A percentile compares a stretch with the other conserved stretches of the same genome.
These are phyloP conservation scores for Amanita molliuscula DNA, from an alignment of 768 basidiomycete species.

Conservation along the genomic window DNA sequence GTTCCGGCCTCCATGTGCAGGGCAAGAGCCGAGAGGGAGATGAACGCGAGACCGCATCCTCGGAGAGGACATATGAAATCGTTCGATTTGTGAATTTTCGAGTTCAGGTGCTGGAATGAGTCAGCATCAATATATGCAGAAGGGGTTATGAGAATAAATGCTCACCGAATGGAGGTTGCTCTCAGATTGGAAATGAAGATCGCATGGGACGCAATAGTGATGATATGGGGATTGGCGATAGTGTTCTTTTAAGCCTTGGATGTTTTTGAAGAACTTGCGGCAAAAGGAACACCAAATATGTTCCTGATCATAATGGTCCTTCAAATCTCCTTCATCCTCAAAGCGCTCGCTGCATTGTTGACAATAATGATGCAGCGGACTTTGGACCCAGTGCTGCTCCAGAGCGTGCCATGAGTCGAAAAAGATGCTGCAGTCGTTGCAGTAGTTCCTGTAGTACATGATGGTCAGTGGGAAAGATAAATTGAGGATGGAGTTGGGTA, in stretches of 20 bases:
- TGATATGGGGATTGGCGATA: conserved; percentile 26
- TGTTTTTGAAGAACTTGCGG: conserved; percentile 28
- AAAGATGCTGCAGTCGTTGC: conserved; percentile 34
- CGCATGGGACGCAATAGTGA: conserved; percentile 35
- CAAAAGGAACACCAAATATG: conserved; percentile 38
- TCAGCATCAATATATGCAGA: background rate
- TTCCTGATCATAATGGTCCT: conserved; percentile 24
- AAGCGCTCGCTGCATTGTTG: conserved; percentile 38
- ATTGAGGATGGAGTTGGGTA: too few species aligned
- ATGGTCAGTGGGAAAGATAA: too few species aligned
- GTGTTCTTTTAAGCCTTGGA: conserved; percentile 34
- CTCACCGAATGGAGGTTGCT: conserved; percentile 22
- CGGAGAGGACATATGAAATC: conserved; percentile 24
- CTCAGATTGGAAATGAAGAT: conserved; percentile 28
- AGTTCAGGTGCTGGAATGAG: conserved; percentile 36
- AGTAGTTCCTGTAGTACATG: too few species aligned
- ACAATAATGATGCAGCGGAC: conserved; percentile 40
- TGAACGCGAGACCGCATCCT: conserved; percentile 32
- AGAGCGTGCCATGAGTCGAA: conserved; percentile 28
- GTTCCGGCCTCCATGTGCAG: conserved; percentile 57
- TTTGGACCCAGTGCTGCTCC: conserved; percentile 43
- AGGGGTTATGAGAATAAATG: background rate
- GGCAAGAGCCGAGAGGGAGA: conserved; percentile 42
- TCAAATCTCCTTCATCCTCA: conserved; percentile 18
- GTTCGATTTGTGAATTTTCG: conserved; percentile 35